These are phyloP conservation scores for Boletus albobrunnescens DNA, from an alignment of 1,284 basidiomycete species.

Conservation along the genomic window DNA sequence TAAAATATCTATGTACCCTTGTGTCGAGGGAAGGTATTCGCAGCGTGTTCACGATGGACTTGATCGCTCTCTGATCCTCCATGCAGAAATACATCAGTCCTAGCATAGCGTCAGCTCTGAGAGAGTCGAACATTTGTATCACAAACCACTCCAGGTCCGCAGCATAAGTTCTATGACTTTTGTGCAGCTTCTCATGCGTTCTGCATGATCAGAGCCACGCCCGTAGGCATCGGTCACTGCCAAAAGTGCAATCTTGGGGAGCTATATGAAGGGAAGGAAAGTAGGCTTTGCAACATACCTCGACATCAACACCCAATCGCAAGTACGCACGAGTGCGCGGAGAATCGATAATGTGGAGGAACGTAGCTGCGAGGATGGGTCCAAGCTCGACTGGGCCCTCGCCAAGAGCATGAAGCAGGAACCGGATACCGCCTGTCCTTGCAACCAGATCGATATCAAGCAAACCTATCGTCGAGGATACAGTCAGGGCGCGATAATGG, in stretches of 20 bases:
- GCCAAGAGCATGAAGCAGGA: slow-evolving; percentile 80
- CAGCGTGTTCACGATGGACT: slow-evolving; percentile 81
- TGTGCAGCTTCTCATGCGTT: slow-evolving; percentile 73
- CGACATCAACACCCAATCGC: slow-evolving; percentile 82
- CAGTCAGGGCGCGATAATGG: slow-evolving; percentile 14
- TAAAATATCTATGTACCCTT: slow-evolving; percentile 49
- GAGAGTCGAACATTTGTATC: not conserved
- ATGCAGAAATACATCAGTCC: slow-evolving; percentile 94
- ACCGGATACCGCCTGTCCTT: slow-evolving; percentile 81
- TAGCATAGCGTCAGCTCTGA: slow-evolving; percentile 30
- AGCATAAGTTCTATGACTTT: slow-evolving; percentile 82
- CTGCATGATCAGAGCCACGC: slow-evolving; percentile 71
- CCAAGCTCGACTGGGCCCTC: slow-evolving; percentile 87
- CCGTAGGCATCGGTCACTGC: slow-evolving; percentile 91
- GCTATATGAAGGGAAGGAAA: slow-evolving; percentile 14
- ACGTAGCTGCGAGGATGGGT: slow-evolving; percentile 78
- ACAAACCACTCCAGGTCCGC: slow-evolving; percentile 89
- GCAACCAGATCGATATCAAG: slow-evolving; percentile 85
- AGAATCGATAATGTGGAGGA: slow-evolving; percentile 83
- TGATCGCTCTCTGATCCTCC: slow-evolving; percentile 82
- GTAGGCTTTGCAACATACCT: slow-evolving; percentile 49
- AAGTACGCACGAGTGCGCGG: slow-evolving; percentile 82
- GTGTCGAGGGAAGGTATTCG: slow-evolving; percentile 85
- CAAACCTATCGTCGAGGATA: slow-evolving; percentile 47
- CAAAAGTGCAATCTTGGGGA: slow-evolving; percentile 70